Evolutionary conservation across 2,329 filamentous ascomycete genomes (phyloP).

Genomic region (Penicillium sp.): DNA sequence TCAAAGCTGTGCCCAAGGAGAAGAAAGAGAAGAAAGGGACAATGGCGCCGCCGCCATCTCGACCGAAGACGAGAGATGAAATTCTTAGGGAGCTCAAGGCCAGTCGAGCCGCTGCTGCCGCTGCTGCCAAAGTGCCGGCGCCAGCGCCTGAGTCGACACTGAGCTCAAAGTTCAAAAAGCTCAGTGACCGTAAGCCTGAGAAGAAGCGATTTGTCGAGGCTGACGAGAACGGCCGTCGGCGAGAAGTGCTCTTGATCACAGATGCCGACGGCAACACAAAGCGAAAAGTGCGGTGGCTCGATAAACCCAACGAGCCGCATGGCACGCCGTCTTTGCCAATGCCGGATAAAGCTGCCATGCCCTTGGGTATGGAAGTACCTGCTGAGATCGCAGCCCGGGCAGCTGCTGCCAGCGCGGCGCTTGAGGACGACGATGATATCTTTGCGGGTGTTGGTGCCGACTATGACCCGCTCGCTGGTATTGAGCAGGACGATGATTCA

Average conservation of each 20-base stretch:
- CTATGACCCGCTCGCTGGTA: constrained; percentile 54
- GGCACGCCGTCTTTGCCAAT: constrained; percentile 27
- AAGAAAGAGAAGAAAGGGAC: constrained; percentile 46
- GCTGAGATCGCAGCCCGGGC: constrained; percentile 36
- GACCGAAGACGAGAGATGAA: constrained; percentile 52
- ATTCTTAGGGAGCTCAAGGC: constrained; percentile 56
- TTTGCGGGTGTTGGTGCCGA: constrained; percentile 55
- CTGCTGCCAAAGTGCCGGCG: constrained; percentile 33
- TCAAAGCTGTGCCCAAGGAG: constrained; percentile 26
- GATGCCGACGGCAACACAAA: constrained; percentile 57
- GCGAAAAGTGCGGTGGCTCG: constrained; percentile 53
- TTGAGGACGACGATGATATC: constrained; percentile 55
- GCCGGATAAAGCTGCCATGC: constrained; percentile 42
- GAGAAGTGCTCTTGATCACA: constrained; percentile 55
- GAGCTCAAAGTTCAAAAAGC: constrained; percentile 51
- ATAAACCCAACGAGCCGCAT: constrained; percentile 28
- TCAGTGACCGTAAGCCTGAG: constrained; percentile 43
- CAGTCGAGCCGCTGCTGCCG: constrained; percentile 37
- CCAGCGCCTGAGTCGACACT: constrained; percentile 45
- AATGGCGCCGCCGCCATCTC: constrained; percentile 41
- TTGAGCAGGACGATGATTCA: constrained; percentile 44
- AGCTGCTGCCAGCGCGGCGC: constrained; percentile 22
- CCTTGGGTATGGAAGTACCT: constrained; percentile 48
- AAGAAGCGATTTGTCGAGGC: constrained; percentile 50
- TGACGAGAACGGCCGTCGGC: constrained; percentile 46